Evolutionary conservation across 2,329 filamentous ascomycete genomes (phyloP).

Genomic region (Aspergillus vadensis): DNA sequence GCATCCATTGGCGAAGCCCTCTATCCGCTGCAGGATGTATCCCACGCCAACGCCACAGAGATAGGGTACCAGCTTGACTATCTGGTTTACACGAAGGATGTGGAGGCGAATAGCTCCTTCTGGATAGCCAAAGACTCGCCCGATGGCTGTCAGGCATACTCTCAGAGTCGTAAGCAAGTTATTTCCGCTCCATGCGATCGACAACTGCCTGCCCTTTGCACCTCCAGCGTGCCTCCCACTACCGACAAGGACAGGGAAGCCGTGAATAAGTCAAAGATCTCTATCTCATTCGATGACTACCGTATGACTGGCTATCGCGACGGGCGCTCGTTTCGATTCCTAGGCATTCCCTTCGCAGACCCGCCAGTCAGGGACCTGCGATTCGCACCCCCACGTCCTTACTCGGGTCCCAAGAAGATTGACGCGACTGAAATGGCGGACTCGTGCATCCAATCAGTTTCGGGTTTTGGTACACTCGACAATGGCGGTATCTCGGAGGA

Average conservation of each 20-base stretch:
- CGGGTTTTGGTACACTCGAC: conserved; percentile 15
- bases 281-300: conserved; percentile 19
- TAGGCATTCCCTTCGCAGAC: conserved; percentile 52
- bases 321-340: conserved; percentile 41
- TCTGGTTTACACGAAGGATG: conserved; percentile 19
- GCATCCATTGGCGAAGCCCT: conserved; percentile 27
- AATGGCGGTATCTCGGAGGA: conserved; percentile 33
- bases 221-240: conserved; percentile 24
- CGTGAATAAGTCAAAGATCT: conserved; percentile 23
- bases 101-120: conserved; percentile 15
- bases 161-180: conserved; percentile 11
- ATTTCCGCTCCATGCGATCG: conserved; percentile 17
- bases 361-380: conserved; percentile 48
- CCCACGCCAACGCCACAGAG: conserved; percentile 19
- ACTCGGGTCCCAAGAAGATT: conserved; percentile 28
- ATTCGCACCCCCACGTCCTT: conserved; percentile 42
- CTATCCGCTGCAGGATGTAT: conserved; percentile 14
- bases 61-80: conserved; percentile 30
- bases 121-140: conserved; percentile 19
- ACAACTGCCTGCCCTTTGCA: conserved; percentile 24
- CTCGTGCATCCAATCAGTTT: conserved; percentile 26
- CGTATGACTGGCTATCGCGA: conserved; percentile 31
- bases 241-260: conserved; percentile 20
- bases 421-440: conserved; percentile 30
- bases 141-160: conserved; percentile 23